Conservation (phyloP, 306 rosid species). For the Cucurbita argyrosperma region DNA sequence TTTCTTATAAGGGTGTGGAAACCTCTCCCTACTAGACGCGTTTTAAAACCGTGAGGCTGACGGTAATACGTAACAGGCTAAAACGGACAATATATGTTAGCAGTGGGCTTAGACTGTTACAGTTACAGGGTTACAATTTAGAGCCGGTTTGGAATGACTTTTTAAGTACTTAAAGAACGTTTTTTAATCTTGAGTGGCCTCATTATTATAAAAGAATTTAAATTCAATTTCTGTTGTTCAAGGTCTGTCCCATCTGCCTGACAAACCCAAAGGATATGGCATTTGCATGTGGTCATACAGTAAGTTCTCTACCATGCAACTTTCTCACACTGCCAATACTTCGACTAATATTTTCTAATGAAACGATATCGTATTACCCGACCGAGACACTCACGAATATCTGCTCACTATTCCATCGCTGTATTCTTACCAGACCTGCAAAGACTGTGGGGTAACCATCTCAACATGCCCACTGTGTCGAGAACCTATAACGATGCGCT, state of each 20-base stretch:
- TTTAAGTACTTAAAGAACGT: too few relatives aligned
- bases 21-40: too few relatives aligned
- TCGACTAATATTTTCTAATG: not conserved
- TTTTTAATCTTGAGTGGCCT: not conserved
- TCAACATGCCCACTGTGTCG: constrained; percentile 69
- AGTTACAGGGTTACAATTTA: too few relatives aligned
- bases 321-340: not conserved
- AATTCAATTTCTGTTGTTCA: constrained; percentile 12
- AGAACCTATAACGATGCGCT: constrained; percentile 56
- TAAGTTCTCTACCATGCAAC: constrained; percentile 19
- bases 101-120: too few relatives aligned
- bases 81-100: too few relatives aligned
- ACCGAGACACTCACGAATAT: not conserved
- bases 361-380: not conserved
- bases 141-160: too few relatives aligned
- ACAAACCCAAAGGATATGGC: constrained; percentile 93
- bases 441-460: constrained; percentile 60
- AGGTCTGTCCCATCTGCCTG: constrained; percentile 88
- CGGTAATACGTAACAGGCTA: too few relatives aligned
- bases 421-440: constrained; percentile 56
- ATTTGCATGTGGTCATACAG: constrained; percentile 92
- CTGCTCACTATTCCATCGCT: not conserved
- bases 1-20: too few relatives aligned
- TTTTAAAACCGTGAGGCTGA: too few relatives aligned
- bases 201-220: constrained; percentile 7